Percentiles rank a stretch among this genome's conserved stretches.
phyloP scores from a whole-genome alignment of 2,329 filamentous ascomycete species.

The Aureobasidium zeae region DNA sequence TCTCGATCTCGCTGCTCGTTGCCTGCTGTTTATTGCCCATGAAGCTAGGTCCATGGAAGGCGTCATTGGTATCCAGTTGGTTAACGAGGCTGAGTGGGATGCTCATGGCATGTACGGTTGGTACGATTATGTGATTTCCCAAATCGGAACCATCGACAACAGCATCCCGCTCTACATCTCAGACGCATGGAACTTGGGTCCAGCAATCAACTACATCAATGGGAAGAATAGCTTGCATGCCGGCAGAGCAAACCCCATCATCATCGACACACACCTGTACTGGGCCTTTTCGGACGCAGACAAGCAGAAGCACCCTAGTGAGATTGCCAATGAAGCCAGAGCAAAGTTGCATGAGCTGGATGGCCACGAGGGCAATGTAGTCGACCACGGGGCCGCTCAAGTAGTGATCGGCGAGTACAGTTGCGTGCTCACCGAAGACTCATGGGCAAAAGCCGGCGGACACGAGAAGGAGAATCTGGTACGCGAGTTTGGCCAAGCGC shows the following conservation, averaged over 20 bases:
- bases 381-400: constrained; percentile 42
- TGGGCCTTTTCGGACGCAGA: constrained; percentile 49
- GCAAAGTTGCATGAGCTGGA: constrained; percentile 39
- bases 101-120: constrained; percentile 47
- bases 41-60: constrained; percentile 38
- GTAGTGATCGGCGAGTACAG: constrained; percentile 51
- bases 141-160: constrained; percentile 40
- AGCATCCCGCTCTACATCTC: constrained; percentile 48
- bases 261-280: constrained; percentile 52
- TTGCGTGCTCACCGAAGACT: constrained; percentile 45
- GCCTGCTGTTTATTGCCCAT: constrained; percentile 42
- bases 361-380: constrained; percentile 39
- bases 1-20: constrained; percentile 39
- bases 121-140: constrained; percentile 44
- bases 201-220: constrained; percentile 38
- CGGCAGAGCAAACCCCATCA: constrained; percentile 35
- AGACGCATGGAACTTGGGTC: constrained; percentile 47
- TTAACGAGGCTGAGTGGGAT: constrained; percentile 47
- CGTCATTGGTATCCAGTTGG: constrained; percentile 48
- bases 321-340: constrained; percentile 41
- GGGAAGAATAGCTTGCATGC: constrained; percentile 31
- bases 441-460: constrained; percentile 34
- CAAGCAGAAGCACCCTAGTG: constrained; percentile 41
- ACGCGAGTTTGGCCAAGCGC: constrained; percentile 39
- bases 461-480: constrained; percentile 33